These are phyloP conservation scores for Sporobolomyces roseus DNA, from an alignment of 768 basidiomycete genomes.

Conservation along the genomic window DNA sequence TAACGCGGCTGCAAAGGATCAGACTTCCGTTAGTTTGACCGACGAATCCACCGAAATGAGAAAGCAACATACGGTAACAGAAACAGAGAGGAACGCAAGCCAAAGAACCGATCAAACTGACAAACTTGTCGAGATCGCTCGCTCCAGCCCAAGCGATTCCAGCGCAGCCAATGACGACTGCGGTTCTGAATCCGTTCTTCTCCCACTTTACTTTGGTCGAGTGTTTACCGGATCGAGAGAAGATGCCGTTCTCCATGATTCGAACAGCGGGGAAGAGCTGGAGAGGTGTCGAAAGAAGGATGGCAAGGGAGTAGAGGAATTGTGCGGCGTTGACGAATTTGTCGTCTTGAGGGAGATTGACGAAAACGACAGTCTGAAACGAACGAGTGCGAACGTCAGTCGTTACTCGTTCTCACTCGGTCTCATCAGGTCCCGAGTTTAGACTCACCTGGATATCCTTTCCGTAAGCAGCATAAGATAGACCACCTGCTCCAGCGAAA, in stretches of 20 bases:
- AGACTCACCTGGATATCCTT: conserved; percentile 32
- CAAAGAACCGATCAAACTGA: conserved; percentile 69
- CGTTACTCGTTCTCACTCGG: not conserved
- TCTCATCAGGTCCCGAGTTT: not conserved
- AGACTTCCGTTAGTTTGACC: not conserved
- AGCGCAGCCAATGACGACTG: conserved; percentile 62
- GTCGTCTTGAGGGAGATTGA: conserved; percentile 79
- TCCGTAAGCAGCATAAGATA: conserved; percentile 27
- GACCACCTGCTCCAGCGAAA: conserved; percentile 37
- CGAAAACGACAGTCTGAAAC: conserved; percentile 79
- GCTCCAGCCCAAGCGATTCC: conserved; percentile 74
- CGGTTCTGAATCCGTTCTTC: conserved; percentile 66
- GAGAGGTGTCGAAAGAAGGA: conserved; percentile 79
- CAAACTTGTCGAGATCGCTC: conserved; percentile 89
- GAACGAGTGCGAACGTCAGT: not conserved
- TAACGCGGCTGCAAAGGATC: conserved; percentile 22
- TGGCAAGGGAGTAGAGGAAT: conserved; percentile 65
- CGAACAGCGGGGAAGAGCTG: conserved; percentile 97
- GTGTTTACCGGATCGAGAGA: conserved; percentile 78
- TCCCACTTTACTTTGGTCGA: conserved; percentile 76
- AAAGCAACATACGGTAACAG: conserved; percentile 71
- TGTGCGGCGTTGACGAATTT: conserved; percentile 80
- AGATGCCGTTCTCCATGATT: conserved; percentile 93
- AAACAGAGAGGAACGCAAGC: conserved; percentile 76
- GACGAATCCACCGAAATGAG: not conserved